phyloP scores from a whole-genome alignment of 495 filamentous ascomycete species.

The Penicillium goetzii region DNA sequence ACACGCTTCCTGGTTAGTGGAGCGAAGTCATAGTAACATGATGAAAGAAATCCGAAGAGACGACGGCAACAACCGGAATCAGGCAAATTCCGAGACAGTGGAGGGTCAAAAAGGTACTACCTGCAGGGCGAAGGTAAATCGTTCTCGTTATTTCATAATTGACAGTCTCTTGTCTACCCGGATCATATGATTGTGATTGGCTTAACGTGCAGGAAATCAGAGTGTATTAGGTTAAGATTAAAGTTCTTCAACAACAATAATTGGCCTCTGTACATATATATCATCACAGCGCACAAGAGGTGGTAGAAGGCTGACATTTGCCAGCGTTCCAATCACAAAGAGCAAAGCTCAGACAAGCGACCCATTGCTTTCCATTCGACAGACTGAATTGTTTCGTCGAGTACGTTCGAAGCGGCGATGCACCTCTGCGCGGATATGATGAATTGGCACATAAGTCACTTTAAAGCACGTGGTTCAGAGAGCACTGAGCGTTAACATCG shows the following conservation, averaged over 20 bases:
- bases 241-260: not conserved
- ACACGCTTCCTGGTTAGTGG: too few species aligned
- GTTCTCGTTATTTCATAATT: not conserved
- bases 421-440: not conserved
- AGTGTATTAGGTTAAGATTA: not conserved
- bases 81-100: not conserved
- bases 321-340: not conserved
- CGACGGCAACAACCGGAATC: too few species aligned
- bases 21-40: too few species aligned
- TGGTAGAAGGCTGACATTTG: not conserved
- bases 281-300: not conserved
- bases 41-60: too few species aligned
- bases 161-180: not conserved
- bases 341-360: not conserved
- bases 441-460: not conserved
- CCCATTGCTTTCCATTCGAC: not conserved
- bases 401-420: not conserved
- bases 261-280: not conserved
- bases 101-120: not conserved
- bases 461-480: constrained; percentile 13
- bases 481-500: constrained; percentile 10
- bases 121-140: not conserved
- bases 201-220: not conserved
- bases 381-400: not conserved
- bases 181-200: too few species aligned